Conservation (phyloP, 805 yeast species). For the Priceomyces melissophilus region DNA sequence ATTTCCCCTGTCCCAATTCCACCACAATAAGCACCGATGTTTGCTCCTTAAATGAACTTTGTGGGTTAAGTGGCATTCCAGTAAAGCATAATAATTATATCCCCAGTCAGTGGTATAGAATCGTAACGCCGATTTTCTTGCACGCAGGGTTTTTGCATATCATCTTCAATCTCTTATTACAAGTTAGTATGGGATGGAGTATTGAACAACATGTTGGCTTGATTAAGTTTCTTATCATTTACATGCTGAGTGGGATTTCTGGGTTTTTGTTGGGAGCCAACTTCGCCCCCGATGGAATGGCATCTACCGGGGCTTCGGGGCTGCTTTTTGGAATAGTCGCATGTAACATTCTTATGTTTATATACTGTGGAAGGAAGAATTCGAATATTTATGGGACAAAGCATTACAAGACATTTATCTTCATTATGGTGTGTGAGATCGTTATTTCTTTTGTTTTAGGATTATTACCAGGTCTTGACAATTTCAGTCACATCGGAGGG, state of each 20-base stretch:
- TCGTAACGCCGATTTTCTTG: slow-evolving; percentile 65
- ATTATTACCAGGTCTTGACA: slow-evolving; percentile 68
- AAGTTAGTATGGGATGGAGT: slow-evolving; percentile 56
- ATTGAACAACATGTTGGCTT: slow-evolving; percentile 58
- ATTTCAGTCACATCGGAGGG: slow-evolving; percentile 75
- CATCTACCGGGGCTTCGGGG: slow-evolving; percentile 71
- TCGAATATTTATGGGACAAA: slow-evolving; percentile 44
- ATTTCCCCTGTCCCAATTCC: slow-evolving; percentile 69
- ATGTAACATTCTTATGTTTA: slow-evolving; percentile 52
- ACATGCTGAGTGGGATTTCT: slow-evolving; percentile 58
- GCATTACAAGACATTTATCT: slow-evolving; percentile 44
- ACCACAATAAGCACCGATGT: slow-evolving; percentile 53
- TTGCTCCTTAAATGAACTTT: slow-evolving; percentile 54
- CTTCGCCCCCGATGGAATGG: slow-evolving; percentile 62
- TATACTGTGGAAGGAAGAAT: slow-evolving; percentile 50
- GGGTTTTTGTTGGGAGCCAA: slow-evolving; percentile 71
- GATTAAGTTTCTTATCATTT: slow-evolving; percentile 50
- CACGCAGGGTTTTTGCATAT: slow-evolving; percentile 76
- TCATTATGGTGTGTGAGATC: slow-evolving; percentile 53
- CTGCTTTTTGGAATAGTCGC: slow-evolving; percentile 69
- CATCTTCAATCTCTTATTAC: slow-evolving; percentile 57
- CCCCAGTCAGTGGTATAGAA: slow-evolving; percentile 69
- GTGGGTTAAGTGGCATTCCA: slow-evolving; percentile 55
- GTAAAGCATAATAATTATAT: slow-evolving; percentile 25
- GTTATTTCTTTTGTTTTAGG: slow-evolving; percentile 61